Conservation (phyloP, 257 asterid genomes). For the Solanum clarkiae region DNA sequence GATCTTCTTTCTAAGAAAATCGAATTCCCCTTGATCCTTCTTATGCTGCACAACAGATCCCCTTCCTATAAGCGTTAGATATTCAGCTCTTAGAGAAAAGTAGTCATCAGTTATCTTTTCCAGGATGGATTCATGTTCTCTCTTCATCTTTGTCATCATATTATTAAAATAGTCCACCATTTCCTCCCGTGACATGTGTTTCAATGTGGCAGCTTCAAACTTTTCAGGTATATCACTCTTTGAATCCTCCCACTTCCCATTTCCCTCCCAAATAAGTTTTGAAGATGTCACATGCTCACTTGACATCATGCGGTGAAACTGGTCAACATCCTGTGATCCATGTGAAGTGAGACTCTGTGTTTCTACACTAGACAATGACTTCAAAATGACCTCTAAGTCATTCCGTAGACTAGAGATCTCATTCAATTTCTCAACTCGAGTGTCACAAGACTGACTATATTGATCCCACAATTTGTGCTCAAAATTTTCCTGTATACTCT, state of each 20-base stretch:
- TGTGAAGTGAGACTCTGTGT: conserved; percentile 32
- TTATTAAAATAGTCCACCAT: conserved; percentile 49
- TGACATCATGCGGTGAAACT: conserved; percentile 29
- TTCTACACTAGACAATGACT: conserved; percentile 45
- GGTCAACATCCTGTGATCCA: conserved; percentile 56
- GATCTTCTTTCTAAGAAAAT: conserved; percentile 48
- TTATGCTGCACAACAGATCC: conserved; percentile 29
- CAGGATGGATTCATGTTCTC: conserved; percentile 67
- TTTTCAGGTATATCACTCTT: conserved; percentile 38
- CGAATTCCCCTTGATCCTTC: conserved; percentile 65
- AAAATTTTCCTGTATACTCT: conserved; percentile 30
- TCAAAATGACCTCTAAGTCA: conserved; percentile 48
- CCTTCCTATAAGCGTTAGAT: conserved; percentile 35
- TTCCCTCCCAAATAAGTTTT: conserved; percentile 27
- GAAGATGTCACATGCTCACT: conserved; percentile 22
- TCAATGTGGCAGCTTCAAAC: conserved; percentile 43
- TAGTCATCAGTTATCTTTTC: conserved; percentile 50
- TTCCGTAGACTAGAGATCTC: conserved; percentile 37
- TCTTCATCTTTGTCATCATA: conserved; percentile 48
- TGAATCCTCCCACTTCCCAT: conserved; percentile 36
- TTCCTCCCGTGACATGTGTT: conserved; percentile 38
- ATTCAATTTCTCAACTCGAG: conserved; percentile 47
- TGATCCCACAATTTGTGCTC: conserved; percentile 30
- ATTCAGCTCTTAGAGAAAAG: conserved; percentile 53
- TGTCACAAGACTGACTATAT: conserved; percentile 21